These are phyloP conservation scores for Viola odorata DNA, from an alignment of 345 rosid genomes.

Conservation along the genomic window DNA sequence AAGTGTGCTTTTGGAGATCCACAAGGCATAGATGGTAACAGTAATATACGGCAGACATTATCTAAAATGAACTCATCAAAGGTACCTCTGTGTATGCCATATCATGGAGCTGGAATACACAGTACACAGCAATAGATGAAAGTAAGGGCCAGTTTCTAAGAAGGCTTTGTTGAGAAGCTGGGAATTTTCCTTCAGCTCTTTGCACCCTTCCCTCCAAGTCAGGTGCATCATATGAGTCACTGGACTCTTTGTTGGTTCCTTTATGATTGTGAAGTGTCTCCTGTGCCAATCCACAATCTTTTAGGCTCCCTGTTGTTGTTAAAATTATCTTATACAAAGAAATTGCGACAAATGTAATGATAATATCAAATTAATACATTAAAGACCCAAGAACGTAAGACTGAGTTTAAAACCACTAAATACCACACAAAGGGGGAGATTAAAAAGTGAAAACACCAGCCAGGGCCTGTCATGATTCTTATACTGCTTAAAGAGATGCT, in stretches of 20 bases:
- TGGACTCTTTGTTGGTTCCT: conserved; percentile 7
- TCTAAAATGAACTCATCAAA: no score
- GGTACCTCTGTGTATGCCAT: conserved; percentile 49
- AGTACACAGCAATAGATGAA: conserved; percentile 38
- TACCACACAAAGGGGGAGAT: no score
- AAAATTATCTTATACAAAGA: not conserved
- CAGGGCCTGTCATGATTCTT: no score
- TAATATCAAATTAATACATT: not conserved
- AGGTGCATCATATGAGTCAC: conserved; percentile 13
- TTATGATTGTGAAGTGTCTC: conserved; percentile 46
- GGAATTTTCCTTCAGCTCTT: no score
- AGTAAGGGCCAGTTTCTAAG: conserved; percentile 45
- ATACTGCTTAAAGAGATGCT: no score
- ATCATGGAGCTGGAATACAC: conserved; percentile 49
- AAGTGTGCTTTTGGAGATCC: no score
- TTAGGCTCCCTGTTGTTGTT: not conserved
- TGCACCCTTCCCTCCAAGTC: no score
- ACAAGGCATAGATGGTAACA: no score
- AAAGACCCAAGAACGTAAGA: no score
- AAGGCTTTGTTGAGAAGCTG: conserved; percentile 23
- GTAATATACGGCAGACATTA: not conserved
- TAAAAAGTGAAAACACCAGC: no score
- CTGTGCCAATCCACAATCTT: conserved; percentile 26
- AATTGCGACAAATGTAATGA: not conserved
- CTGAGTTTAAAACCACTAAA: no score